phyloP scores from a whole-genome alignment of 306 rosid genomes.

The Pterocarpus santalinus region DNA sequence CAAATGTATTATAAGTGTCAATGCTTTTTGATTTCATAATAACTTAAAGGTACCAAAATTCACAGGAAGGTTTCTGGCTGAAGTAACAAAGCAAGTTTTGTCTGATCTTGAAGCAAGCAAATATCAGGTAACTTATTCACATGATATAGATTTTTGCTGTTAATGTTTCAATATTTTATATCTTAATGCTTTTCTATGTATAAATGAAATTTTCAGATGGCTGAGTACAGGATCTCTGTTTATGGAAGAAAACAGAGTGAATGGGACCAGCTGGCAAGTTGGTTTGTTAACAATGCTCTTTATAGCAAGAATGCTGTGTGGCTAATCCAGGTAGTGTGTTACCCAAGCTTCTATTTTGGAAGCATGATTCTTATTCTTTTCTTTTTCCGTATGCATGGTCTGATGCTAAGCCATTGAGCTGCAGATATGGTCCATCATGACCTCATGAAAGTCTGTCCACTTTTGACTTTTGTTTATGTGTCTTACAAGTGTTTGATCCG shows the following conservation, averaged over 20 bases:
- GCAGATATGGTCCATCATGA: constrained; percentile 5
- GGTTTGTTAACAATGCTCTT: constrained; percentile 86
- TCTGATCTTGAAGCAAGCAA: constrained; percentile 86
- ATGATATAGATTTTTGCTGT: not conserved
- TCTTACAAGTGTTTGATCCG: constrained; percentile 22
- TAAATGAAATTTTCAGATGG: constrained; percentile 72
- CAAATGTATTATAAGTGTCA: constrained; percentile 32
- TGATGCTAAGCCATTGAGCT: constrained; percentile 28
- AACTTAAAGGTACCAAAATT: constrained; percentile 41
- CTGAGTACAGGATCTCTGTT: constrained; percentile 89
- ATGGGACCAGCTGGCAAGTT: constrained; percentile 95
- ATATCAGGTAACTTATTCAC: constrained; percentile 69
- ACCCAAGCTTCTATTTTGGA: constrained; percentile 25
- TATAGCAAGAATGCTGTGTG: constrained; percentile 86
- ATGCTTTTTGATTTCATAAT: constrained; percentile 31
- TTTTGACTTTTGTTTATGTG: not conserved
- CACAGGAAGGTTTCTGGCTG: constrained; percentile 87
- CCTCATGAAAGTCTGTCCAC: not conserved
- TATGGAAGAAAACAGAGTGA: constrained; percentile 95
- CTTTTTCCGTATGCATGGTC: not conserved
- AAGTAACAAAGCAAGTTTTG: constrained; percentile 85
- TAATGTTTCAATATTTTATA: constrained; percentile 27
- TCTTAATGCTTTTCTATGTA: constrained; percentile 32
- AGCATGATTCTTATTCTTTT: not conserved
- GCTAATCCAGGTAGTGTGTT: constrained; percentile 82